Base-by-base conservation (phyloP, 2,329 filamentous ascomycete genomes). In the Monosporascus cannonballus region DNA sequence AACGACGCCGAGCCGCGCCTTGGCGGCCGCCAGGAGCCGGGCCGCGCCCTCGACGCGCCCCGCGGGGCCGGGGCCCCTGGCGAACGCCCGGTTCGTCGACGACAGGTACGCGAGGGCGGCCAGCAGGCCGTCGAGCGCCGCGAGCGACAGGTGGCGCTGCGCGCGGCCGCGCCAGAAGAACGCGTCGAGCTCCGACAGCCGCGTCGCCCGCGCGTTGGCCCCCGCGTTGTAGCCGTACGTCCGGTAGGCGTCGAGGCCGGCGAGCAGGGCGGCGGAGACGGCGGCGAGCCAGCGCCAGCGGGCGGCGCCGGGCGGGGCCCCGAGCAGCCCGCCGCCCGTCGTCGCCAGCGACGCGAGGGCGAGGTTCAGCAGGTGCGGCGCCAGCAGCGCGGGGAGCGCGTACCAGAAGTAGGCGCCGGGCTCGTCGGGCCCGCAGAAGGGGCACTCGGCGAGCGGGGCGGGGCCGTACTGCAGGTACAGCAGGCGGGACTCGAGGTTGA, bases 391-490 rank as follows among this genome's bases (percentile, higher is more conserved):
- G 0, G 93, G 89, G 0, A 95, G 71, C 15, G 88, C 86, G 71
- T 96, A 97, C 67, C 89, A 80, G 48, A 96, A 78, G 73, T 91
- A 96, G 42, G 80, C 83, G 38, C 74, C 75, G 5, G 83, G 78
- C 47, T 88, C 83, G 54, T 89, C 85, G n/a, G 82, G 72, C 49
- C 74, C 77, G 78, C 92, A 96, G 73, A 96, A 96, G n/a, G 83
- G 79, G 69, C 92, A 97, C 54, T 83, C 76, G 22, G 85, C 76
- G 38, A 97, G 69, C 8, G 86, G 83, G 36, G 81, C 77, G 0
- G 91, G 89, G 2, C 94, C 94, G 70, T 84, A 95, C 54, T 87
- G 84, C 50, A 95, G 78, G 72, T 96, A 97, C 7, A 96, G 76
- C 54, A 94, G 79, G 51, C 89, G 80, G 47, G 86, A 87, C 59